A percentile compares a stretch with the other conserved stretches of the same genome.
Conservation (phyloP, 768 basidiomycete genomes). For the Termitomyces sp. region DNA sequence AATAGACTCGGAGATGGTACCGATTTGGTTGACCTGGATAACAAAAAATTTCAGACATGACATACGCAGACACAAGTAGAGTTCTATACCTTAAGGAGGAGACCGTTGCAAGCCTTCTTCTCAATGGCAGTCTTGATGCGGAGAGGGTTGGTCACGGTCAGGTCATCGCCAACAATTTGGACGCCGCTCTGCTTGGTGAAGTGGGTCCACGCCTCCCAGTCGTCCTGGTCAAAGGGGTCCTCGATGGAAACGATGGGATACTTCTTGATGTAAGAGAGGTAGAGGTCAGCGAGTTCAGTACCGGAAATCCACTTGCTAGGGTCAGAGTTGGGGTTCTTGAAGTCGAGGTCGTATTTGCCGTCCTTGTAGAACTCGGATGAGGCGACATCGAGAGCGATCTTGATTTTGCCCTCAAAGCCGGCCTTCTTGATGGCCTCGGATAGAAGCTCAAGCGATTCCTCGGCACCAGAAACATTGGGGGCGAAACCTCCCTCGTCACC, state of each 20-base stretch:
- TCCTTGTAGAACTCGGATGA: constrained; percentile 99
- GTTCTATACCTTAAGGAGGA: constrained; percentile 77
- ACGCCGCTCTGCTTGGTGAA: constrained; percentile 76
- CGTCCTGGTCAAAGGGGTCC: constrained; percentile 99
- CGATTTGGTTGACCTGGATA: constrained; percentile 90
- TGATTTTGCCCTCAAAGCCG: constrained; percentile 97
- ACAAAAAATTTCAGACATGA: not conserved
- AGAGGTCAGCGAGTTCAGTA: constrained; percentile 86
- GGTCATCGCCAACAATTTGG: constrained; percentile 93
- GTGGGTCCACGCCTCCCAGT: constrained; percentile 97
- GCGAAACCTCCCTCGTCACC: constrained; percentile 99
- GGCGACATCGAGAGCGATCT: constrained; percentile 97
- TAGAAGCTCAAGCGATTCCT: constrained; percentile 95
- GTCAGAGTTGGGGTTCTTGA: constrained; percentile 99
- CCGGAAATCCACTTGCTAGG: constrained; percentile 94
- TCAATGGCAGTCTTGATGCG: constrained; percentile 99
- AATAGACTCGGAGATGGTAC: constrained; percentile 97
- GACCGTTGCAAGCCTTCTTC: constrained; percentile 99
- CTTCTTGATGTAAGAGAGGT: constrained; percentile 80
- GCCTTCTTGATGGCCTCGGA: constrained; percentile 96
- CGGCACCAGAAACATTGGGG: constrained; percentile 94
- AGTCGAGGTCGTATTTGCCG: constrained; percentile 98
- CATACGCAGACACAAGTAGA: not conserved
- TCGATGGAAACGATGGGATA: constrained; percentile 96
- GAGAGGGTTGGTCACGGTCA: constrained; percentile 96